A percentile compares a stretch with the other conserved stretches of the same genome.
Evolutionary conservation across 306 rosid genomes (phyloP).

Genomic region (Arachis hypogaea): DNA sequence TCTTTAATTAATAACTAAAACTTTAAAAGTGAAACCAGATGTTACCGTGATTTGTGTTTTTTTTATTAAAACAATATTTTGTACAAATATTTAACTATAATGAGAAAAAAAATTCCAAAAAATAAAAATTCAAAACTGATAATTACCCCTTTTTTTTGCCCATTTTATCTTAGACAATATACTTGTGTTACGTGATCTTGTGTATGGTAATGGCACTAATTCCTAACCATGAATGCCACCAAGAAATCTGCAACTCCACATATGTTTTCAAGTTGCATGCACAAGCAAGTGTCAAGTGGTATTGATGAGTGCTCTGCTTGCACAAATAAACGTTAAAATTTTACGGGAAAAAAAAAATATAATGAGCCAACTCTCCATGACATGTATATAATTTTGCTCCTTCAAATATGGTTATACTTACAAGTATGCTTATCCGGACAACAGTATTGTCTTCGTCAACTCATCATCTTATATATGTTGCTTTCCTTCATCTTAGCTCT

Average conservation of each 20-base stretch:
- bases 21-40: too few species aligned
- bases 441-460: neutral
- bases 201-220: neutral
- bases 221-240: neutral
- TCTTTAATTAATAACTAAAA: too few species aligned
- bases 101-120: too few species aligned
- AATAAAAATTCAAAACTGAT: neutral
- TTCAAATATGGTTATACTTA: neutral
- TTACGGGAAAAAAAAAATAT: too few species aligned
- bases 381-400: neutral
- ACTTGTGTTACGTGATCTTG: neutral
- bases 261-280: neutral
- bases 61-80: too few species aligned
- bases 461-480: neutral
- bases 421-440: neutral
- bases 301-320: neutral
- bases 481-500: too few species aligned
- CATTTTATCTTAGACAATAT: neutral
- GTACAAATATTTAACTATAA: too few species aligned
- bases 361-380: neutral
- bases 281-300: neutral
- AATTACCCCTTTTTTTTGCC: neutral
- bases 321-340: neutral
- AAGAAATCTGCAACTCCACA: neutral
- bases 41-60: too few species aligned